Evolutionary conservation across 345 rosid genomes (phyloP).

Genomic region (Isatis tinctoria): DNA sequence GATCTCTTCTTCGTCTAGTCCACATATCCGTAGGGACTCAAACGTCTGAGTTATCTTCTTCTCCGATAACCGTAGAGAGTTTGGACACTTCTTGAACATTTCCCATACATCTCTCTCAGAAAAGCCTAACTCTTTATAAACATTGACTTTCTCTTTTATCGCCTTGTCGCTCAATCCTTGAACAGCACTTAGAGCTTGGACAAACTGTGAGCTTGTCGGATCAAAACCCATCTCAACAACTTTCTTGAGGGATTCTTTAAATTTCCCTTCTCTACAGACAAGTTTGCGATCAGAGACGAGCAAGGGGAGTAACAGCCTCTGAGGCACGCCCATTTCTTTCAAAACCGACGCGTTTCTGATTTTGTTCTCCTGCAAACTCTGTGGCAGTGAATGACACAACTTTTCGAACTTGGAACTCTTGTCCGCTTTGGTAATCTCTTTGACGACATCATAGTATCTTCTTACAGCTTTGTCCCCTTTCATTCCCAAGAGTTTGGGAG

Average conservation of each 20-base stretch:
- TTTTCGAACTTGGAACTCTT: neutral
- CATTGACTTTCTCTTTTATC: neutral
- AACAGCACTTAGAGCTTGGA: neutral
- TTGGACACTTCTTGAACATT: neutral
- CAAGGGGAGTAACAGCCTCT: neutral
- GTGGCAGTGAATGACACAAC: neutral
- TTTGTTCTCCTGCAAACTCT: neutral
- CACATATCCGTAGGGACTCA: neutral
- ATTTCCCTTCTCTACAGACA: neutral
- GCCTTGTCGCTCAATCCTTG: neutral
- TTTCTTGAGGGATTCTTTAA: neutral
- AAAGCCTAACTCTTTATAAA: neutral
- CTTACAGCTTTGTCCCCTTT: neutral
- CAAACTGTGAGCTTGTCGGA: neutral
- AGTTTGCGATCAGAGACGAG: neutral
- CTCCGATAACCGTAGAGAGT: neutral
- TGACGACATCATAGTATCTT: neutral
- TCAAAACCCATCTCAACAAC: constrained; percentile 8
- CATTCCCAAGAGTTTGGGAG: neutral
- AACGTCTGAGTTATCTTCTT: neutral
- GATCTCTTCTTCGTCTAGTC: neutral
- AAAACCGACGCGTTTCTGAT: neutral
- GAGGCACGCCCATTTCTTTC: neutral
- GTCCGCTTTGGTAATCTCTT: neutral
- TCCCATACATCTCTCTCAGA: neutral